Base-by-base conservation (phyloP, 192 early-diverging fungal species). In the Coemansia sp. region DNA sequence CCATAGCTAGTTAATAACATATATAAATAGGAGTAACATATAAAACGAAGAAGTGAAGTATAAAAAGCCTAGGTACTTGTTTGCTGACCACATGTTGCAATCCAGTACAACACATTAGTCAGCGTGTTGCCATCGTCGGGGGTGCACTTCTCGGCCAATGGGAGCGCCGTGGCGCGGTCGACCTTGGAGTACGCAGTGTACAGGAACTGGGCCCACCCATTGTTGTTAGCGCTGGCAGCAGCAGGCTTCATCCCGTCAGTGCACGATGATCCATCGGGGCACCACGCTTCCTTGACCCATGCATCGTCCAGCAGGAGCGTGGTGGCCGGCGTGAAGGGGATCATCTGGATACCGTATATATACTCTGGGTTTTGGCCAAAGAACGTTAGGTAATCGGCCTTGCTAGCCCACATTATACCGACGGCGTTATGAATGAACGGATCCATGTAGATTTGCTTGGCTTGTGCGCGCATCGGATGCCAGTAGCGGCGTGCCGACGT, bases 331-430 rank as follows among this genome's bases (percentile, higher is more conserved):
- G 83, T 84, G 42, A 84, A 77, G 4, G 85, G 85, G 3, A 86
- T 46, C 79, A 83, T 83, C 60, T 86, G 85, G 58, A 86, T 86
- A n/a, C 83, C 83, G 39, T 72, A 74, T 39, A 86, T 84, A 45
- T 56, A 84, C 69, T 81, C 73, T 29, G 65, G 21, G 61, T 84
- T 61, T 46, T 68, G 67, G 29, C 83, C 83, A 70, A 81, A 81
- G 72, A 77, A 84, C 21, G 79, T 81, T 7, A 63, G 72, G 29
- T 68, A 75, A 48, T 81, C 83, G 16, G 51, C 79, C 74, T 84
- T 84, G 71, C 71, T 70, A 4, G 61, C 39, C 83, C 83, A 84
- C 39, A 84, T n/a, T n/a, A 86, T 73, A 1, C 85, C 85, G 2
- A 83, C 75, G 0, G 61, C 70, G 39, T 79, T 82, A 59, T 81